Base-by-base conservation (phyloP, 2,329 filamentous ascomycete species). In the Botrytis deweyae region DNA sequence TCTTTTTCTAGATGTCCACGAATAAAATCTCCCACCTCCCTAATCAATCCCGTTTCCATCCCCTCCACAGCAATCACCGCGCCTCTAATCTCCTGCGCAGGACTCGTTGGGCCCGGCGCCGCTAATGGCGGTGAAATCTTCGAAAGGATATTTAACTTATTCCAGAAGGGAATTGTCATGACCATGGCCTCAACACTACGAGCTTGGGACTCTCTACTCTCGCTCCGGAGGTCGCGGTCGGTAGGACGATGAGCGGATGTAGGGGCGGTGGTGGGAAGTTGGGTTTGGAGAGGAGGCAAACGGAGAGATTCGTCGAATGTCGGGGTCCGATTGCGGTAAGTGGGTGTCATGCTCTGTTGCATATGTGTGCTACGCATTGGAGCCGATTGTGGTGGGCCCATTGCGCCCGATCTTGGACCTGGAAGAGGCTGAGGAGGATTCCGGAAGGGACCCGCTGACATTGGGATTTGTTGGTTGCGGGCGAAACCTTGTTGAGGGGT, bases 51-150 rank as follows among this genome's bases (percentile, higher is more conserved):
- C 10, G 81, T 76, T 73, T 91, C 88, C 29, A 91, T 87, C 0
- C 95, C 95, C 82, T 98, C 95, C 42, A 98, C 85, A 0, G 93
- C 92, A 75, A 98, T 91, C 55, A 98, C 88, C 0, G 92, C 89
- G 0, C 95, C 95, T n/a, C 94, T 88, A 10, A 85, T 84, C 77
- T 85, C 83, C 74, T 82, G 80, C 38, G 79, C 70, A 70, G 82
- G 73, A 78, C 81, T 77, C 52, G 78, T 71, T 62, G 82, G 81
- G 8, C 81, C 79, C 1, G 83, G 79, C 25, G 83, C 78, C 9
- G 84, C 83, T 22, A 93, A 84, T 0, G 93, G 90, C 38, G 91
- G 92, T 64, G 92, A 92, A 76, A 98, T 93, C 75, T 90, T 90
- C 25, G 89, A 87, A 49, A 98, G 85, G 3, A 95, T 87, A 67